phyloP scores from a whole-genome alignment of 306 rosid species.

The Cercis canadensis region DNA sequence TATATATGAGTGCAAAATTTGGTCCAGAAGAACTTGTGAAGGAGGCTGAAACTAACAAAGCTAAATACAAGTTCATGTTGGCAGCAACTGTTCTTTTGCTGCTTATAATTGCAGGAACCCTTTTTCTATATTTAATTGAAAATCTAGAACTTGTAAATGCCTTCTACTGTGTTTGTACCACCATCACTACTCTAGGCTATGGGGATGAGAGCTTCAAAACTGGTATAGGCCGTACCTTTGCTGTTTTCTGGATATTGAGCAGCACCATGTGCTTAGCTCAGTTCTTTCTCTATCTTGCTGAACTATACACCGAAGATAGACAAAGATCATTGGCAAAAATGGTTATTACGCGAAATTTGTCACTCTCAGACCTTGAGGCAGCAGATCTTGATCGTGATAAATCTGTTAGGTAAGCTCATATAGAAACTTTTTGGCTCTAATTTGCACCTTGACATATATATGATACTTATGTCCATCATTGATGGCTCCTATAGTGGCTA shows the following conservation, averaged over 20 bases:
- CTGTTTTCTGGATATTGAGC: constrained; percentile 79
- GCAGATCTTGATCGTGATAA: constrained; percentile 87
- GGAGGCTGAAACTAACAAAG: constrained; percentile 56
- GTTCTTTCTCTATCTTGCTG: constrained; percentile 75
- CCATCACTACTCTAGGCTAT: constrained; percentile 84
- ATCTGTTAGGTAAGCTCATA: constrained; percentile 57
- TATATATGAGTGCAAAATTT: constrained; percentile 40
- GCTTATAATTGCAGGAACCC: constrained; percentile 58
- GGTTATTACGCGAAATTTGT: constrained; percentile 63
- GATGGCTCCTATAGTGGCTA: constrained; percentile 5
- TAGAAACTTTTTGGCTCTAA: neutral
- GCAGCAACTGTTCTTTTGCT: constrained; percentile 44
- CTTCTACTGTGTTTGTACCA: constrained; percentile 81
- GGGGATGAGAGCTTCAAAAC: constrained; percentile 88
- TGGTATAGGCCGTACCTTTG: constrained; percentile 63
- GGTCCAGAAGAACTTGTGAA: constrained; percentile 47
- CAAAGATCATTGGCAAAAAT: constrained; percentile 59
- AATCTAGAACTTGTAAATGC: constrained; percentile 63
- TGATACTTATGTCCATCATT: neutral
- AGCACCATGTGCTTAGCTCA: constrained; percentile 87
- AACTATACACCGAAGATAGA: constrained; percentile 66
- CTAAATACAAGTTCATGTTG: constrained; percentile 61
- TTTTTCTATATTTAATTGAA: constrained; percentile 61
- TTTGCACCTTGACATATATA: neutral
- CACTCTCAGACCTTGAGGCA: constrained; percentile 70